Evolutionary conservation across 805 yeast species (phyloP), one percentile per base, ranked within the genome.

Genomic region (Wickerhamiella azymoides): DNA sequence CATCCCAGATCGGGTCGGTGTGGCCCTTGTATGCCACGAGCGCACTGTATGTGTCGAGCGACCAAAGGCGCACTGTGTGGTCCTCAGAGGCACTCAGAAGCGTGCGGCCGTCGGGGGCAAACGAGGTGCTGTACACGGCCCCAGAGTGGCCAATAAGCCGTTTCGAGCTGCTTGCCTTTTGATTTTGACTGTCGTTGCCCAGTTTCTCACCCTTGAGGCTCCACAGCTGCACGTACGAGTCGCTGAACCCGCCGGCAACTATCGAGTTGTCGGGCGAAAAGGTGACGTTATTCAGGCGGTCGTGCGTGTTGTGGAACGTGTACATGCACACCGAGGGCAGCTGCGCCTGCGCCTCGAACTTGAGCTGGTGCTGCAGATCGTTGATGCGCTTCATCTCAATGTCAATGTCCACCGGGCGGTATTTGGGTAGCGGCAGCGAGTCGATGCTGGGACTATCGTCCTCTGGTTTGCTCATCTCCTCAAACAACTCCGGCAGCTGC

Each of bases 291-390:
- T 93, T 83, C 71, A 92, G 68, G 50, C 83, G 93, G 52, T 81
- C 80, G 59, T 84, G 80, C 10, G 96, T 84, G 64, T 92, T 92
- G 68, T 92, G 98, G 67, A 92, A 88, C 1, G 97, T 89, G 67
- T 92, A 92, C 94, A 89, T 84, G 63, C 97, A 92, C 30, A 89
- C 94, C 47, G 94, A 82, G 18, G 98, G 98, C 21, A 89, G 74
- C 18, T 85, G 69, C 3, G 93, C 81, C 63, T 83, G 95, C 17
- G 49, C 38, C 17, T 77, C 83, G 43, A 89, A 61, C 52, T 69
- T 73, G 49, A 89, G 77, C 51, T 80, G 76, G 28, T 83, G 74
- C 49, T 95, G 71, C 8, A 89, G 76, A 62, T 89, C 97, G 56
- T 77, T 84, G 26, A 92, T 84, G 48, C 77, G 74, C 50, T 76